Base-by-base conservation (phyloP, 805 yeast genomes). In the Lipomyces mesembrius region DNA sequence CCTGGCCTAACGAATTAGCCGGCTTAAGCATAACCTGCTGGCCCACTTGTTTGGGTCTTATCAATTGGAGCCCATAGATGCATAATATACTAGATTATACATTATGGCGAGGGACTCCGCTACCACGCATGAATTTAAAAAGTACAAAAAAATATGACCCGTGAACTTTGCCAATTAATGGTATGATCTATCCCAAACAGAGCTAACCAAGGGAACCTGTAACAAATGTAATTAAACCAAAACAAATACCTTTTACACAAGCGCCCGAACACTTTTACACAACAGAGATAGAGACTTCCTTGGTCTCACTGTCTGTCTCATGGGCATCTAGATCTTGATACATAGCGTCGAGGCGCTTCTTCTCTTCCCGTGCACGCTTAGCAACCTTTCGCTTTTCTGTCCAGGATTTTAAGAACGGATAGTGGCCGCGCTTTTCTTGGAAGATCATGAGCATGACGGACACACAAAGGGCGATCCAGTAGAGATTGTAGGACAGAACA, bases 401-500 rank as follows among this genome's bases (percentile, higher is more conserved):
- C 62, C 54, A 57, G 39, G 63, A 22, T 63, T 63, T 64, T 34
- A 68, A 46, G 62, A 63, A 61, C 6, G 71, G 71, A 43, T 20
- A 61, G 34, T 66, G 39, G 25, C 97, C 97, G 32, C 79, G 79
- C 79, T 83, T 90, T 84, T 94, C 99, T 82, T 91, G 95, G 80
- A 75, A 92, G 70, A 88, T 80, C 92, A 94, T 86, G 72, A 88
- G 79, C 20, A 75, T 61, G 57, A 94, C 75, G 49, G 83, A 79
- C 27, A 81, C 68, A 69, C 89, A 88, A 63, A 92, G 77, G 53
- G 80, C 78, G 63, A 93, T 74, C 99, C 99, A 94, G 83, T 94
- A 94, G 70, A 89, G 71, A 81, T 92, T 92, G 83, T 94, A 94
- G 59, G 93, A 86, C 62, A 94, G 81, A 67, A 94, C 93, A 4